These are phyloP conservation scores for Termitomyces sp. DNA, from an alignment of 768 basidiomycete species.

Conservation along the genomic window DNA sequence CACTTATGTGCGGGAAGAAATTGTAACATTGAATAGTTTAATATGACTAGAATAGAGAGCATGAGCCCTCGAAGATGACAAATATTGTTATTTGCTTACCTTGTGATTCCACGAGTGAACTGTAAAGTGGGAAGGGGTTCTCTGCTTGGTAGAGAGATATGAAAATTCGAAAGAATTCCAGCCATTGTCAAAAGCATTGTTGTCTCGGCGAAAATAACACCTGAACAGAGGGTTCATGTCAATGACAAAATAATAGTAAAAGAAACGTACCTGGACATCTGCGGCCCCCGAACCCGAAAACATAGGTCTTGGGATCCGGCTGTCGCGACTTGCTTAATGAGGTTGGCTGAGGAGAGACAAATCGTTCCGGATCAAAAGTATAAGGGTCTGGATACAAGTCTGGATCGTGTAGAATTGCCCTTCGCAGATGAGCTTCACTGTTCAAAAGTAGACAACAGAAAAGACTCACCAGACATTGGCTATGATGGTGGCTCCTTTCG, in stretches of 20 bases:
- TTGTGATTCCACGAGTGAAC: constrained; percentile 30
- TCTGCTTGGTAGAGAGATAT: constrained; percentile 22
- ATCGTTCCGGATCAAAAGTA: constrained; percentile 36
- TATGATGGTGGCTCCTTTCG: constrained; percentile 41
- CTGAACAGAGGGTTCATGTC: constrained; percentile 11
- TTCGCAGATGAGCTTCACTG: constrained; percentile 12
- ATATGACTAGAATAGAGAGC: constrained; percentile 18
- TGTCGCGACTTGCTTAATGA: constrained; percentile 11
- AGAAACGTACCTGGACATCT: constrained; percentile 28
- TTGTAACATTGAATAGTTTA: constrained; percentile 19
- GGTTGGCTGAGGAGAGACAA: constrained; percentile 12
- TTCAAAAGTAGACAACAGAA: not conserved
- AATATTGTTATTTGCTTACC: constrained; percentile 16
- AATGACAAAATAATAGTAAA: not conserved
- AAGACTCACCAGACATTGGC: constrained; percentile 42
- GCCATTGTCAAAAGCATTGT: constrained; percentile 31
- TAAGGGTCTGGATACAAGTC: constrained; percentile 37
- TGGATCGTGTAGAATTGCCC: constrained; percentile 44
- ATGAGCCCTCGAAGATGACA: not conserved
- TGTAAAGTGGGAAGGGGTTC: constrained; percentile 16
- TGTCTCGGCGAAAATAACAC: constrained; percentile 29
- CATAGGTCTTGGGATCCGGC: constrained; percentile 29
- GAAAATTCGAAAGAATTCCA: constrained; percentile 26
- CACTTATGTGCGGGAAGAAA: constrained; percentile 9
- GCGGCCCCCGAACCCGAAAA: constrained; percentile 32